Base-by-base conservation (phyloP, 805 yeast species). In the Schwanniomyces pseudopolymorphus region DNA sequence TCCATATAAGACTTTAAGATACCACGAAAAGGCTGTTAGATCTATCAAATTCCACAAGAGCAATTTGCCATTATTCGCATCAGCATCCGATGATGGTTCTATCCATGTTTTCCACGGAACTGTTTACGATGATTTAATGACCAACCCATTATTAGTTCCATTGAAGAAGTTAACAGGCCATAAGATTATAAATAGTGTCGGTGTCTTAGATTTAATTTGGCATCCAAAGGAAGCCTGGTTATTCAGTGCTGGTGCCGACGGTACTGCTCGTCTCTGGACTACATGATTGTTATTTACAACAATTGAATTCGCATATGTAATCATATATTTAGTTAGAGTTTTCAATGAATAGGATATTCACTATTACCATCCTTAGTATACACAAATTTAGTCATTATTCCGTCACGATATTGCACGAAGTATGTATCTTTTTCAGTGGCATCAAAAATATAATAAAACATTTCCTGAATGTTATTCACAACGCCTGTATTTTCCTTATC, bases 181-280 rank as follows among this genome's bases (percentile, higher is more conserved):
- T 69, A 84, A 85, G 64, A 78, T 89, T 40, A 72, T 82, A 17
- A 80, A 81, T 56, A 85, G 87, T 60, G 72, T 94, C 47, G 99
- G 99, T 61, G 96, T 94, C 13, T 75, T 94, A 61, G 86, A 84
- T 61, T 80, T 87, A 41, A 80, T 81, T 42, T 94, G 99, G 99
- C 99, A 94, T 76, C 98, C 98, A 54, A 83, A 85, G 58, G 98
- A 94, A 70, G 97, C 99, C 0, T 94, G 99, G 99, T 76, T 94
- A 61, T 90, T 94, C 66, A 85, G 94, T 63, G 89, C 96, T 9
- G 99, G 98, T 58, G 98, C 98, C 19, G 99, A 94, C 69, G 89
- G 96, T 50, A 83, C 89, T 36, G 98, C 97, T 5, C 83, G 96
- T 61, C 72, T 94, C 60, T 94, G 99, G 99, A 94, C 99, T 22